Percentiles rank a stretch among this genome's conserved stretches.
Conservation (phyloP, 2,329 filamentous ascomycete genomes). For the Davidsoniella virescens region DNA sequence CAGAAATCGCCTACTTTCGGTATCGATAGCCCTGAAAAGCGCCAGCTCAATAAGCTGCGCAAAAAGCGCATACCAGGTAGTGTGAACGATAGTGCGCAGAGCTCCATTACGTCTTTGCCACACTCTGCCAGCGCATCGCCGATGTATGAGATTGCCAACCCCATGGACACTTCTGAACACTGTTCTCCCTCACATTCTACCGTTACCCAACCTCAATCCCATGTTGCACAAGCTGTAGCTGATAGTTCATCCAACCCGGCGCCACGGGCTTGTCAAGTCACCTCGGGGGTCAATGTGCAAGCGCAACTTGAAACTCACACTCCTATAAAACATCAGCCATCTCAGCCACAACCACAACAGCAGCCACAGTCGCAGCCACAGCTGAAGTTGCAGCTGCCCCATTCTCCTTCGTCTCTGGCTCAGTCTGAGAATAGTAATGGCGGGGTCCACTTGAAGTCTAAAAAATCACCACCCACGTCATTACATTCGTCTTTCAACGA, state of each 20-base stretch:
- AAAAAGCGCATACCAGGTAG: conserved; percentile 70
- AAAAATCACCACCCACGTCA: conserved; percentile 60
- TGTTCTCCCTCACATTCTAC: conserved; percentile 4
- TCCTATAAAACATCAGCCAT: not conserved
- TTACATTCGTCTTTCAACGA: conserved; percentile 66
- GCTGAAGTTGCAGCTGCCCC: not conserved
- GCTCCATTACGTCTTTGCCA: conserved; percentile 62
- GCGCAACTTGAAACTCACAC: not conserved
- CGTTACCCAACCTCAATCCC: not conserved
- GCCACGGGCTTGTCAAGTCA: conserved; percentile 30
- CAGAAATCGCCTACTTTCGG: conserved; percentile 40
- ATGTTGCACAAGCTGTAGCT: conserved; percentile 1
- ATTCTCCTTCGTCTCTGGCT: not conserved
- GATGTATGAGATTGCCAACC: conserved; percentile 28
- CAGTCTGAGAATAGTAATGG: not conserved
- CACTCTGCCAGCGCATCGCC: conserved; percentile 31
- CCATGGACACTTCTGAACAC: conserved; percentile 23
- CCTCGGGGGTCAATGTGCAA: conserved; percentile 16
- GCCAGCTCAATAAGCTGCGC: conserved; percentile 76
- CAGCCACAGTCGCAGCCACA: not conserved
- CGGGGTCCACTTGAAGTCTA: conserved; percentile 35
- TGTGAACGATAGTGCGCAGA: conserved; percentile 74
- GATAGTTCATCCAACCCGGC: conserved; percentile 29
- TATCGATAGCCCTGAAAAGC: conserved; percentile 39
- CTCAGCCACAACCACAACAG: not conserved